Percentiles rank a stretch among this genome's conserved stretches.
These are phyloP conservation scores for Lentinula sp. DNA, from an alignment of 768 basidiomycete genomes.

Conservation along the genomic window DNA sequence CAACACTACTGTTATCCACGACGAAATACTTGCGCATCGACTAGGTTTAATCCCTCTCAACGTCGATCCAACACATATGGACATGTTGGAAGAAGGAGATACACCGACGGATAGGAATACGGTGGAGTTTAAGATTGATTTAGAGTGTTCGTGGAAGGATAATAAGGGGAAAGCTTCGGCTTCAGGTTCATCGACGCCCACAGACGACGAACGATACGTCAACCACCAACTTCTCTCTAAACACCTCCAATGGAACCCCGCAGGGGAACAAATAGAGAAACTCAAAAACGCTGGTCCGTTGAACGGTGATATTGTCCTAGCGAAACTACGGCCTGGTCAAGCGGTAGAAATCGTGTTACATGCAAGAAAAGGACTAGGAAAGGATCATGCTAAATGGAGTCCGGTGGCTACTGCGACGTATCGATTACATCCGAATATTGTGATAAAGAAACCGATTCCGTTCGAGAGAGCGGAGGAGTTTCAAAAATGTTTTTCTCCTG, in stretches of 20 bases:
- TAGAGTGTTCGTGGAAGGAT: conserved; percentile 58
- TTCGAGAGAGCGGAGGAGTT: conserved; percentile 77
- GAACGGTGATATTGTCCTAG: conserved; percentile 80
- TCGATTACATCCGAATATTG: conserved; percentile 83
- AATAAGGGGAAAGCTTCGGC: conserved; percentile 39
- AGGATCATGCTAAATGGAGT: conserved; percentile 94
- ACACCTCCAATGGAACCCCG: conserved; percentile 70
- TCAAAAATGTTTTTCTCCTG: conserved; percentile 79
- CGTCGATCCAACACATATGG: conserved; percentile 72
- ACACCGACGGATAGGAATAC: conserved; percentile 86
- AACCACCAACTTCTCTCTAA: conserved; percentile 66
- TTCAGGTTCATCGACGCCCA: conserved; percentile 35
- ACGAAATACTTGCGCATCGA: conserved; percentile 92
- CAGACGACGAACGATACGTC: conserved; percentile 49
- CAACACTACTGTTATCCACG: conserved; percentile 90
- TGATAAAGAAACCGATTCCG: conserved; percentile 70
- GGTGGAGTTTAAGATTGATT: conserved; percentile 74
- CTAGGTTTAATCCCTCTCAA: conserved; percentile 87
- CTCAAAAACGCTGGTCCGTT: conserved; percentile 56
- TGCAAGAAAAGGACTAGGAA: conserved; percentile 87
- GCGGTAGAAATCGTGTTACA: conserved; percentile 80
- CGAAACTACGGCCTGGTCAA: conserved; percentile 91
- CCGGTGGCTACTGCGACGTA: conserved; percentile 97
- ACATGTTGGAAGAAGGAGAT: conserved; percentile 47
- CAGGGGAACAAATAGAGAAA: conserved; percentile 62